Percentiles rank a stretch among this genome's conserved stretches.
phyloP scores from a whole-genome alignment of 495 filamentous ascomycete species.

The Cercophora sp. region DNA sequence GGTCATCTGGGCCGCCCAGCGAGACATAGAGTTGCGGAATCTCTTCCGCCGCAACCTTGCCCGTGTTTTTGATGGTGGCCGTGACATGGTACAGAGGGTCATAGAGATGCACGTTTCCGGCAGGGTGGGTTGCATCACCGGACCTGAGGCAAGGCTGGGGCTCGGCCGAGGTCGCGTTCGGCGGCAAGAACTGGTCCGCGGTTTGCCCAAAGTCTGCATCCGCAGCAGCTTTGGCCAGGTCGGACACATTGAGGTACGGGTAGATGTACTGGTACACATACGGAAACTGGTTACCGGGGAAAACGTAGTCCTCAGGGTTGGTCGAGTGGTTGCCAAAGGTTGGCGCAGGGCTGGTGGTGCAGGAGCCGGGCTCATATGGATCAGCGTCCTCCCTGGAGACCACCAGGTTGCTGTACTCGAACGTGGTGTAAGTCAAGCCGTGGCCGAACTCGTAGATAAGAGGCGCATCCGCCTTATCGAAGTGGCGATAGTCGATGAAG shows the following conservation, averaged over 20 bases:
- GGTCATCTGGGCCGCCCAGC: constrained; percentile 72
- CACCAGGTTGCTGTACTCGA: constrained; percentile 69
- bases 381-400: constrained; percentile 49
- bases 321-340: constrained; percentile 63
- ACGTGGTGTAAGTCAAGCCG: constrained; percentile 86
- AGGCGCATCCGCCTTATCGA: constrained; percentile 69
- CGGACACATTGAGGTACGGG: constrained; percentile 80
- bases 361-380: constrained; percentile 63
- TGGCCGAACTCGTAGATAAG: constrained; percentile 91
- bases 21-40: constrained; percentile 83
- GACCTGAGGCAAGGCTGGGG: constrained; percentile 62
- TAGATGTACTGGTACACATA: constrained; percentile 67
- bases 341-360: constrained; percentile 63
- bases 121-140: constrained; percentile 54
- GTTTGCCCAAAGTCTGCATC: constrained; percentile 67
- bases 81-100: constrained; percentile 75
- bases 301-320: constrained; percentile 64
- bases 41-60: constrained; percentile 68
- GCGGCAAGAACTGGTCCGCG: constrained; percentile 61
- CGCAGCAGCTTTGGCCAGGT: constrained; percentile 52
- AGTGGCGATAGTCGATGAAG: constrained; percentile 91
- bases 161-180: constrained; percentile 58
- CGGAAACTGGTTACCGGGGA: constrained; percentile 54
- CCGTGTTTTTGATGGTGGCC: constrained; percentile 80
- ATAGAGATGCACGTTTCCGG: constrained; percentile 79